Evolutionary conservation across 192 early-diverging fungal species (phyloP).

Genomic region (Coemansia sp.): DNA sequence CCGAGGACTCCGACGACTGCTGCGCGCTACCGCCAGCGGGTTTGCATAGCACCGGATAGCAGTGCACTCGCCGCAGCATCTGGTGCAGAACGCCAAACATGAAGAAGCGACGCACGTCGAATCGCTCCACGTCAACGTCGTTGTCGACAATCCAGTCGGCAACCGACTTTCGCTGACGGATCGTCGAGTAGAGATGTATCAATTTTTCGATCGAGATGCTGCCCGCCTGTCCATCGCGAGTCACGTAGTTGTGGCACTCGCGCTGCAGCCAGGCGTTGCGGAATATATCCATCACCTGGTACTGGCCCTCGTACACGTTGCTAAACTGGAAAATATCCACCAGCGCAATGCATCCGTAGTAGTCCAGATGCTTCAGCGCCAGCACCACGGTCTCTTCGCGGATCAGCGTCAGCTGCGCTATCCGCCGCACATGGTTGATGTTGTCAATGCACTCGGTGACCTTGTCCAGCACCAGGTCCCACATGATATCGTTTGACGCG

Average conservation of each 20-base stretch:
- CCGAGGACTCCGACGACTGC: background rate
- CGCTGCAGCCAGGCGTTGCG: slow-evolving; percentile 59
- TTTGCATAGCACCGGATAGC: slow-evolving; percentile 65
- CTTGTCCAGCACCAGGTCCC: slow-evolving; percentile 86
- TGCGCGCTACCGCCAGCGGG: background rate
- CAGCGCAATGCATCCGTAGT: slow-evolving; percentile 87
- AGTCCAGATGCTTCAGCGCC: slow-evolving; percentile 87
- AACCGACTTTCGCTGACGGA: slow-evolving; percentile 74
- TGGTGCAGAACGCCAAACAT: slow-evolving; percentile 85
- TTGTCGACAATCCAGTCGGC: slow-evolving; percentile 85
- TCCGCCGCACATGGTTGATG: slow-evolving; percentile 74
- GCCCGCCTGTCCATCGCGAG: slow-evolving; percentile 30
- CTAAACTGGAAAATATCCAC: slow-evolving; percentile 94
- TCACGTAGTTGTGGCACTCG: slow-evolving; percentile 78
- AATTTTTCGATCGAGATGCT: slow-evolving; percentile 64
- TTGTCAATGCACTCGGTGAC: slow-evolving; percentile 82
- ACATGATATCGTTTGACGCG: slow-evolving; percentile 66
- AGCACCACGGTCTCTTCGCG: slow-evolving; percentile 67
- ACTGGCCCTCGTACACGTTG: slow-evolving; percentile 71
- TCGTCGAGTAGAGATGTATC: slow-evolving; percentile 71
- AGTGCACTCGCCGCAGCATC: slow-evolving; percentile 82
- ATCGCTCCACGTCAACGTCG: slow-evolving; percentile 57
- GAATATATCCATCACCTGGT: slow-evolving; percentile 53
- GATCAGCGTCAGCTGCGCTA: slow-evolving; percentile 77
- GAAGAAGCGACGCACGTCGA: slow-evolving; percentile 86